Evolutionary conservation across 495 filamentous ascomycete genomes (phyloP).

Genomic region (Podospora tetraspora): DNA sequence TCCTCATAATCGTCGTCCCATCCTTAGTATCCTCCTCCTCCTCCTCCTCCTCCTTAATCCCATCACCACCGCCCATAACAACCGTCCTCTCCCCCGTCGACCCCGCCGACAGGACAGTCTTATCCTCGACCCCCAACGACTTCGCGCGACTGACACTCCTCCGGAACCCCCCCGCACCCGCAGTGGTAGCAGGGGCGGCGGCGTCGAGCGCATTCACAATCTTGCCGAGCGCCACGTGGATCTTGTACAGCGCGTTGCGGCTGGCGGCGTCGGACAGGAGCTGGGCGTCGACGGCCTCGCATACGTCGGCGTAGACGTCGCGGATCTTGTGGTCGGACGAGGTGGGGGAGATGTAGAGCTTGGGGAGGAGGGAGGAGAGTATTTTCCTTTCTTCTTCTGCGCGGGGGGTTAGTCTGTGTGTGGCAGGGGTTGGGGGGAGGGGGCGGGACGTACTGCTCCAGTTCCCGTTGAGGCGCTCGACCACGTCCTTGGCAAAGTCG

Average conservation of each 20-base stretch:
- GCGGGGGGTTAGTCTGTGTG: background rate
- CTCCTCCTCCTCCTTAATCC: conserved; percentile 16
- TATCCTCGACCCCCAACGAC: conserved; percentile 23
- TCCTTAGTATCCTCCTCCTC: conserved; percentile 22
- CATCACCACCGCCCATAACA: conserved; percentile 4
- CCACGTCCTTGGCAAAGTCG: conserved; percentile 55
- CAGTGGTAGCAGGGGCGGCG: background rate
- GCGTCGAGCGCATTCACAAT: conserved; percentile 53
- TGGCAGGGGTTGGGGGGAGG: conserved; percentile 27
- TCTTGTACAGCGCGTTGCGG: conserved; percentile 72
- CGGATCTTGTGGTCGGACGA: conserved; percentile 47
- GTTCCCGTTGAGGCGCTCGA: conserved; percentile 51
- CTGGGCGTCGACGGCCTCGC: conserved; percentile 63
- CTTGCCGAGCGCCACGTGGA: conserved; percentile 61
- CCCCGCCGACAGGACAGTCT: conserved; percentile 6
- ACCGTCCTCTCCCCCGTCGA: conserved; percentile 17
- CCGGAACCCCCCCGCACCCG: conserved; percentile 19
- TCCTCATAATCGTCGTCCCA: conserved; percentile 4
- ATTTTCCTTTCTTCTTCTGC: conserved; percentile 81
- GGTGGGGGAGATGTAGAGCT: conserved; percentile 68
- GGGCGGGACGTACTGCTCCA: conserved; percentile 54
- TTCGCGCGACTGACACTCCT: conserved; percentile 37
- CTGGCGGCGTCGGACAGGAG: conserved; percentile 64
- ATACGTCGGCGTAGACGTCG: conserved; percentile 51
- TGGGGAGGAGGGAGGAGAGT: conserved; percentile 69